Evolutionary conservation across 345 rosid genomes (phyloP), one percentile per base, ranked within the genome.

Genomic region (Acer campestre): DNA sequence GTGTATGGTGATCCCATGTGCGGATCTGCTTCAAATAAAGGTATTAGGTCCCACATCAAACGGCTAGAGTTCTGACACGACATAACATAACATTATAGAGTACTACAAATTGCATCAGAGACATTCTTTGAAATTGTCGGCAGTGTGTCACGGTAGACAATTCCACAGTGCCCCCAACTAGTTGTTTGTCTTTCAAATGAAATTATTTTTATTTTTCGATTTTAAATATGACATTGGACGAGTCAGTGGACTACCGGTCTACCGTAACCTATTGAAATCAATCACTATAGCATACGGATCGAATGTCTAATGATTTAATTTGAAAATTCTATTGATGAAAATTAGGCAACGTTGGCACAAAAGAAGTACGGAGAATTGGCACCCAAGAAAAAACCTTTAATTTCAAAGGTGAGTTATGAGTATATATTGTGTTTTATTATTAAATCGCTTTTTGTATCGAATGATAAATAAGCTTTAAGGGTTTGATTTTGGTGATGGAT

Each of bases 351-450:
- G 0, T 35, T 83, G 2, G 17, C 40, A 75, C 85, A 56, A 56
- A 87, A 85, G 61, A 87, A 85, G 63, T 94, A 94, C 5, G 95
- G 92, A 75, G 97, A 91, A 18, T 86, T 94, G 22, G 87, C 68
- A n/a, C 94, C 97, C 25, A 94, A 86, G 86, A 94, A 94, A 89
- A 94, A 89, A 79, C 98, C 97, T 10, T 86, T 94, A 29, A 91
- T 91, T 76, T 86, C 92, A 51, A 84, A 88, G 90, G 95, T 85
- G 61, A 80, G 6, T 35, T 35, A 35, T 35, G 38, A 4, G 49
- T n/a, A n/a, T 8, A 6, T n/a, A 22, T 8, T 4, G 9, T 8
- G 4, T n/a, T 31, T 71, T 18, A 11, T 17, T 55, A 55, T 46
- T 2, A 46, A 46, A 46, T 46, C 49, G 0, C 2, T 0, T 46